Evolutionary conservation across 192 early-diverging fungal species (phyloP).

Genomic region (Linnemannia schmuckeri): DNA sequence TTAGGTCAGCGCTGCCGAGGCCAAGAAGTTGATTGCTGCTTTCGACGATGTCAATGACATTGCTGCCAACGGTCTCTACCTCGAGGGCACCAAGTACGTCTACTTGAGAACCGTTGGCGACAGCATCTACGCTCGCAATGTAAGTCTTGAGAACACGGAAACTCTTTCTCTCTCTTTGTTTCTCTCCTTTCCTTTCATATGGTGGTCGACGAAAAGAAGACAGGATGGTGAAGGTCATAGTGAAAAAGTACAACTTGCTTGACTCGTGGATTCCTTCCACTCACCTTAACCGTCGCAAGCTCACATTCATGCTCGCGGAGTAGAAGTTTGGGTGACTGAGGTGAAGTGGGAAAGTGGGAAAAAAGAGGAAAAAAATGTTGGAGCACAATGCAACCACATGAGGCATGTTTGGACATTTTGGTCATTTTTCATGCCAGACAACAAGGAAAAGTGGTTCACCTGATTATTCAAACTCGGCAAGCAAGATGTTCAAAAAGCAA

Average conservation of each 20-base stretch:
- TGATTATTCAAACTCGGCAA: neutral
- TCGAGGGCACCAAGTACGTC: slow-evolving; percentile 82
- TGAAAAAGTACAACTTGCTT: neutral
- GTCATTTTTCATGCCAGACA: neutral
- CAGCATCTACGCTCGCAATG: slow-evolving; percentile 85
- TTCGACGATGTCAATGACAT: slow-evolving; percentile 71
- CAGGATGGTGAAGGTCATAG: neutral
- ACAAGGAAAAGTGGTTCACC: neutral
- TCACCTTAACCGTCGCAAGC: no score
- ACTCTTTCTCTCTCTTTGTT: neutral
- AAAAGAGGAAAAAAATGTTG: neutral
- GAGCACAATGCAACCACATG: neutral
- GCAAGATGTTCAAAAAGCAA: neutral
- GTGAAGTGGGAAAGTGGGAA: neutral
- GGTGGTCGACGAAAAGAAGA: neutral
- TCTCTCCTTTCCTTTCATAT: neutral
- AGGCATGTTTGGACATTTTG: neutral
- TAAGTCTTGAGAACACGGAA: slow-evolving; percentile 29
- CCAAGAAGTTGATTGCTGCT: slow-evolving; percentile 68
- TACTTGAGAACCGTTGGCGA: slow-evolving; percentile 69
- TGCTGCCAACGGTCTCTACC: slow-evolving; percentile 73
- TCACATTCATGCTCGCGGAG: neutral
- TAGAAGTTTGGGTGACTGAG: neutral
- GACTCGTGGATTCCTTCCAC: neutral
- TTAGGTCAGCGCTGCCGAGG: slow-evolving; percentile 70